Conservation (phyloP, 2,329 filamentous ascomycete genomes). For the Neophaeococcomyces aloes region DNA sequence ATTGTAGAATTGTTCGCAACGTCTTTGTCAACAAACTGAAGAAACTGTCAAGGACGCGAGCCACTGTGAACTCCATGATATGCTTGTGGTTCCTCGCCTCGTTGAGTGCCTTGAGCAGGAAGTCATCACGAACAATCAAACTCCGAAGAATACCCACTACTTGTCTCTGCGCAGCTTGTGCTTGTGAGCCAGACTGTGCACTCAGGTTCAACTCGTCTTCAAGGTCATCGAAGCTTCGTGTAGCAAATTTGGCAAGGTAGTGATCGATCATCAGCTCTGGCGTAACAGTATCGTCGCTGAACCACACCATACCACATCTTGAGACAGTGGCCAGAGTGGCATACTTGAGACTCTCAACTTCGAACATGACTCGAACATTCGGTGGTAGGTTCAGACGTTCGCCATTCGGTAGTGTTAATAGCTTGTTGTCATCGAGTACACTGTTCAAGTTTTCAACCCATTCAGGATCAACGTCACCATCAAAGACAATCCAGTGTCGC, state of each 20-base stretch:
- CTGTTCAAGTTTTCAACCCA: conserved; percentile 99
- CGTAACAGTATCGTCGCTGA: conserved; percentile 94
- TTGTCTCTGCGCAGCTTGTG: conserved; percentile 65
- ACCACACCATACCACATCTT: conserved; percentile 99
- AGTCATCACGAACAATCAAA: conserved; percentile 66
- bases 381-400: conserved; percentile 88
- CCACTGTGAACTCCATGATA: conserved; percentile 96
- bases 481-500: conserved; percentile 98
- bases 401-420: conserved; percentile 92
- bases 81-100: conserved; percentile 72
- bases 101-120: conserved; percentile 66
- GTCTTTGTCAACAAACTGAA: conserved; percentile 95
- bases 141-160: conserved; percentile 69
- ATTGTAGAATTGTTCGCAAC: conserved; percentile 85
- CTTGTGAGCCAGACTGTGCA: conserved; percentile 65
- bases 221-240: conserved; percentile 81
- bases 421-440: conserved; percentile 97
- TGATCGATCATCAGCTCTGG: conserved; percentile 85
- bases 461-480: conserved; percentile 96
- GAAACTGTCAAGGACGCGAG: conserved; percentile 79
- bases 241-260: conserved; percentile 74
- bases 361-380: conserved; percentile 99
- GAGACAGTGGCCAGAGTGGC: conserved; percentile 97
- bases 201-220: conserved; percentile 80
- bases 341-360: conserved; percentile 95